Percentiles rank a stretch among this genome's conserved stretches.
Conservation (phyloP, 139 green algal species). For the Chlamydomonas applanata region DNA sequence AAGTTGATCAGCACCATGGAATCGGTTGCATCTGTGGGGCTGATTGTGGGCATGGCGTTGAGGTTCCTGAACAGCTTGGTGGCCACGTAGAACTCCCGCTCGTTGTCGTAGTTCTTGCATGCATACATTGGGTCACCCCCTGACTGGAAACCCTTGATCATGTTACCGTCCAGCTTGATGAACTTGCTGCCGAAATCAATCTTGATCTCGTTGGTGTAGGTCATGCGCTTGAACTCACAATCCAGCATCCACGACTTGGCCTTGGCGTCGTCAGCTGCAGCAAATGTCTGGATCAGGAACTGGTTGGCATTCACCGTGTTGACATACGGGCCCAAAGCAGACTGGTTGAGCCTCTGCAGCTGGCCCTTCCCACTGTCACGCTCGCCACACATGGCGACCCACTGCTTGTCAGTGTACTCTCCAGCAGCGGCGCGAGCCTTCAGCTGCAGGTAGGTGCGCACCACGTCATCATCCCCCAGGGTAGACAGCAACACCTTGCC, state of each 20-base stretch:
- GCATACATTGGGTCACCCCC: background rate
- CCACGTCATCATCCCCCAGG: no score
- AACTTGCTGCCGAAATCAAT: background rate
- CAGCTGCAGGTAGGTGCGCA: no score
- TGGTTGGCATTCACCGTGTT: background rate
- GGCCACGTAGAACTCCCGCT: background rate
- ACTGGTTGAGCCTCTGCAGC: background rate
- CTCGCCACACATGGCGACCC: no score
- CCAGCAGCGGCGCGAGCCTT: no score
- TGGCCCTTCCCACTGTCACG: no score
- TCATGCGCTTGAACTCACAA: background rate
- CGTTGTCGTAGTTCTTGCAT: conserved; percentile 7
- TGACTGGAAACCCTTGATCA: conserved; percentile 1
- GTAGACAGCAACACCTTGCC: no score
- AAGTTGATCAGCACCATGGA: conserved; percentile 10
- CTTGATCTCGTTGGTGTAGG: background rate
- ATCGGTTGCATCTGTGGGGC: background rate
- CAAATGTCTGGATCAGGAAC: background rate
- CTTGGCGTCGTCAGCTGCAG: background rate
- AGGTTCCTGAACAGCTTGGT: conserved; percentile 6
- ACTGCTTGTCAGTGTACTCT: no score
- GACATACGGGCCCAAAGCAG: background rate
- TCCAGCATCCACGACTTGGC: background rate
- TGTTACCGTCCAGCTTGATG: conserved; percentile 6
- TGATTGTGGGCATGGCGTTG: background rate